Evolutionary conservation across 1,284 basidiomycete species (phyloP), one percentile per base, ranked within the genome.

Genomic region (Tetrapyrgos nigripes): DNA sequence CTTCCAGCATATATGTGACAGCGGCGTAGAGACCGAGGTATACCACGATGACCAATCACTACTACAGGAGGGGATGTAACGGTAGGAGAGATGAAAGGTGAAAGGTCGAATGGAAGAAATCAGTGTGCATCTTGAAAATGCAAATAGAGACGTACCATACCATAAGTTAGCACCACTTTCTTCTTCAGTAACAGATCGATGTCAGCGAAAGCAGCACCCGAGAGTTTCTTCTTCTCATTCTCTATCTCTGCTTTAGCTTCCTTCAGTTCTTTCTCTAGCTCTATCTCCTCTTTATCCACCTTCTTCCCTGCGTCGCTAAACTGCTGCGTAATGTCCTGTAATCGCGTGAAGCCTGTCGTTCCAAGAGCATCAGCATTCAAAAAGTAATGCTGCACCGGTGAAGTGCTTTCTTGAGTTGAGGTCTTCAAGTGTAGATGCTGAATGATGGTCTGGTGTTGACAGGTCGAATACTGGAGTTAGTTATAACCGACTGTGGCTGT

Each of bases 121-220:
- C 17, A 8, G 19, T 19, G 29, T 3, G 33, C 29, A 27, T 43
- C 2, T 4, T 27, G 23, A 17, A 27, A 17, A 5, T 27, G 13
- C 40, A 24, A n/a, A 49, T 45, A 44, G 5, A 40, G 21, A 58
- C 70, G 26, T n/a, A n/a, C n/a, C n/a, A n/a, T 33, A 75, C 77
- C 73, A 58, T 77, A 77, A 8, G 73, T 71, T 14, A 77, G 57
- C 1, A 67, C 65, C 8, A 66, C 71, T 29, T 67, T 66, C 46
- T 68, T 40, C 19, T 62, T 60, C 45, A 74, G 59, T 17, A 40
- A 40, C 8, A n/a, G 37, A 17, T 40, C 19, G 5, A n/a, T 17
- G n/a, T 67, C 64, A n/a, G 11, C 19, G 6, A 23, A 9, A 11
- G 21, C n/a, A 17, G 23, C 31, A 10, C 44, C 26, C 13, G 27